phyloP scores from a whole-genome alignment of 768 basidiomycete genomes.

The Leucocoprinus birnbaumii region DNA sequence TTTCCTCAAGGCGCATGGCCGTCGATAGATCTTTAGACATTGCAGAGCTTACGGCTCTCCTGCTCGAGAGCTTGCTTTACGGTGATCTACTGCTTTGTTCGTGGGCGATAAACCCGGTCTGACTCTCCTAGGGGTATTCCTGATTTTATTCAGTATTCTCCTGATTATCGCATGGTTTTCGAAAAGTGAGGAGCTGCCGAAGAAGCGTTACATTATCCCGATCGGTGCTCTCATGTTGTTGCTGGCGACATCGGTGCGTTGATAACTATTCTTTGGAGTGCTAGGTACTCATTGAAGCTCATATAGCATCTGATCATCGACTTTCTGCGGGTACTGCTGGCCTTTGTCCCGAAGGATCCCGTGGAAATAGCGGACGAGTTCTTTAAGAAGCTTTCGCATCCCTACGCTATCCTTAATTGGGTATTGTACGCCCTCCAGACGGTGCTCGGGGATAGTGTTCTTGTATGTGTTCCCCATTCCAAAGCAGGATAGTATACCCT shows the following conservation, averaged over 20 bases:
- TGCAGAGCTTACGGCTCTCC: conserved; percentile 6
- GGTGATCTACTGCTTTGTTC: not conserved
- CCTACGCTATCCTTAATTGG: conserved; percentile 7
- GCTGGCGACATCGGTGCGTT: conserved; percentile 1
- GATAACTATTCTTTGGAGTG: not conserved
- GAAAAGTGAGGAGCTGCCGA: not conserved
- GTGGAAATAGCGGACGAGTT: not conserved
- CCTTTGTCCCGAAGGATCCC: not conserved
- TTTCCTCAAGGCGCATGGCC: no score
- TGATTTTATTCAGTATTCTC: conserved; percentile 4
- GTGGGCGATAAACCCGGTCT: not conserved
- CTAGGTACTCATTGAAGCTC: not conserved
- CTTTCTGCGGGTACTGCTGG: conserved; percentile 6
- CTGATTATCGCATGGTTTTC: conserved; percentile 1
- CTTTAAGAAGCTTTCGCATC: conserved; percentile 6
- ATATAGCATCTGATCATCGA: conserved; percentile 7
- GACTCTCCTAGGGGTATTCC: not conserved
- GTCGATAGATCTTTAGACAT: not conserved
- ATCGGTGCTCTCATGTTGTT: conserved; percentile 6
- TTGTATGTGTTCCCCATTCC: not conserved
- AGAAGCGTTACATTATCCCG: conserved; percentile 1
- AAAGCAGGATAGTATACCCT: not conserved
- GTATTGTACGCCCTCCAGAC: conserved; percentile 4
- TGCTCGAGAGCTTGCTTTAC: conserved; percentile 7
- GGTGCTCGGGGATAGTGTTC: conserved; percentile 5